These are phyloP conservation scores for Fusarium beomiforme DNA, from an alignment of 2,329 filamentous ascomycete genomes.

Conservation along the genomic window DNA sequence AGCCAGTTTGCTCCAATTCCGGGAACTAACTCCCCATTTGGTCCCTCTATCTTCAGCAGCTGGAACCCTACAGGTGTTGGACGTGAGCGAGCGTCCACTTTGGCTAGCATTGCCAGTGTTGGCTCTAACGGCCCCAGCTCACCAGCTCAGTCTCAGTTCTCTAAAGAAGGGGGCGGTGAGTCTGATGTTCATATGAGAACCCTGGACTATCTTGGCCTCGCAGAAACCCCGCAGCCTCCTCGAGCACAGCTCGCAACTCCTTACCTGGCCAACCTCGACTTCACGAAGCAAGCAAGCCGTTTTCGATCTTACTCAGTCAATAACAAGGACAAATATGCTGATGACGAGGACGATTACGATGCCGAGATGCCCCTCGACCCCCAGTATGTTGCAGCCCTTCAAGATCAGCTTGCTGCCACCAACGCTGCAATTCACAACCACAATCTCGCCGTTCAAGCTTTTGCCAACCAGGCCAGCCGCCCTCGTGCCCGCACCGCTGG, in stretches of 20 bases:
- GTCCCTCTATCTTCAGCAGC: constrained; percentile 88
- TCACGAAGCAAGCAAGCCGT: constrained; percentile 81
- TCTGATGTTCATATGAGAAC: constrained; percentile 90
- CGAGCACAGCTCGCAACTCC: constrained; percentile 79
- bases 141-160: constrained; percentile 86
- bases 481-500: constrained; percentile 92
- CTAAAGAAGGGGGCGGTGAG: constrained; percentile 84
- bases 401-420: constrained; percentile 71
- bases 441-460: constrained; percentile 92
- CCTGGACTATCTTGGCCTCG: constrained; percentile 93
- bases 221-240: constrained; percentile 87
- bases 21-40: constrained; percentile 75
- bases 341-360: constrained; percentile 83
- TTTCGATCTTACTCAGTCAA: constrained; percentile 99
- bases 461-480: constrained; percentile 84
- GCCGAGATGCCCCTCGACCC: constrained; percentile 61
- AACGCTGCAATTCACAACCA: constrained; percentile 84
- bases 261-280: constrained; percentile 78
- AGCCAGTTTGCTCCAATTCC: constrained; percentile 71
- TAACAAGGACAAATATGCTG: constrained; percentile 96
- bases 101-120: constrained; percentile 84
- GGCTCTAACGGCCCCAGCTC: constrained; percentile 91
- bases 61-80: constrained; percentile 76
- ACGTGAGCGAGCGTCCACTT: constrained; percentile 85
- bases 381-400: constrained; percentile 69